Percentiles rank a stretch among this genome's conserved stretches.
These are phyloP conservation scores for Blastobotrys mokoenaii DNA, from an alignment of 805 yeast genomes.

Conservation along the genomic window DNA sequence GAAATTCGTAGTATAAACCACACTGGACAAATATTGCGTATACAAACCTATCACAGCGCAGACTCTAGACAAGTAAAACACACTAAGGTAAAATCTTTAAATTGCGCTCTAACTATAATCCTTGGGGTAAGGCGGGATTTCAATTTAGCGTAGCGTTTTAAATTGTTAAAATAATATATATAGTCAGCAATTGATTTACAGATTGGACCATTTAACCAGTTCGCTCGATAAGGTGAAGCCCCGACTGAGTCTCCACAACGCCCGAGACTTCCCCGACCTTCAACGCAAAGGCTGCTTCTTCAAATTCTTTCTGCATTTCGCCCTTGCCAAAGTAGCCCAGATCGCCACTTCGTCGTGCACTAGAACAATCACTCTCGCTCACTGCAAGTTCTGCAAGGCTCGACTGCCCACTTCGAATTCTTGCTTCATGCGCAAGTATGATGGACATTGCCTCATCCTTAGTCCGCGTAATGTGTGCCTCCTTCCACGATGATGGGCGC, in stretches of 20 bases:
- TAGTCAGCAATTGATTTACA: not conserved
- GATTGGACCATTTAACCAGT: constrained; percentile 45
- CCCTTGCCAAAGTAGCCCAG: constrained; percentile 83
- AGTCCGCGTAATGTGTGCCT: constrained; percentile 60
- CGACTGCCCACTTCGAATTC: constrained; percentile 55
- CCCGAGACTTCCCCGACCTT: constrained; percentile 78
- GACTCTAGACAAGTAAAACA: too few species aligned
- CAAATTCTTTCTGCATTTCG: constrained; percentile 93
- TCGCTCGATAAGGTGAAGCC: constrained; percentile 81
- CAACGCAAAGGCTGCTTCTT: constrained; percentile 73
- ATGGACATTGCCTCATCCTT: constrained; percentile 74
- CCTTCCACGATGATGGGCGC: constrained; percentile 89
- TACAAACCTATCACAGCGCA: too few species aligned
- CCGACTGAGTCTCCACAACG: constrained; percentile 82
- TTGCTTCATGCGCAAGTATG: constrained; percentile 46
- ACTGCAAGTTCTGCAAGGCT: constrained; percentile 65
- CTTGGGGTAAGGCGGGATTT: too few species aligned
- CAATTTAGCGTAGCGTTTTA: too few species aligned
- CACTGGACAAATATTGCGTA: too few species aligned
- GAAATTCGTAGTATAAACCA: too few species aligned
- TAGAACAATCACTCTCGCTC: constrained; percentile 82
- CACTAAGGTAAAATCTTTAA: too few species aligned
- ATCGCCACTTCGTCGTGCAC: constrained; percentile 85
- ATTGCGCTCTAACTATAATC: too few species aligned
- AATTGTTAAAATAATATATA: not conserved